These are phyloP conservation scores for Boletellus ananiceps DNA, from an alignment of 768 basidiomycete species.

Conservation along the genomic window DNA sequence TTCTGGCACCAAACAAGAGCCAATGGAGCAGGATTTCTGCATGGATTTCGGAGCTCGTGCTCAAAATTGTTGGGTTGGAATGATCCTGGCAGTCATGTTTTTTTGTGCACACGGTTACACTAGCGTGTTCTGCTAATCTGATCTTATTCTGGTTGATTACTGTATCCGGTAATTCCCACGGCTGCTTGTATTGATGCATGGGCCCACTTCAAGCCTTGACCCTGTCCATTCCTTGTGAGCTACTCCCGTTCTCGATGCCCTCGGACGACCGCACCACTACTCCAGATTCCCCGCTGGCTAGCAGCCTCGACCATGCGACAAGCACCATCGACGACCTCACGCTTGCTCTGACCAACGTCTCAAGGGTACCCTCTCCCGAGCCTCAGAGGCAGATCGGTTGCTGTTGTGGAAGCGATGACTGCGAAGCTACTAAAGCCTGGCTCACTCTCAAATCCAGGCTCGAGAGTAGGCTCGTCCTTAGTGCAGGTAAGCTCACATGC, in stretches of 20 bases:
- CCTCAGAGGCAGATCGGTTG: slow-evolving; percentile 49
- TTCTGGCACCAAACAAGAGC: slow-evolving; percentile 52
- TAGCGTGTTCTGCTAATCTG: slow-evolving; percentile 2
- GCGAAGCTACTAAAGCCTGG: slow-evolving; percentile 64
- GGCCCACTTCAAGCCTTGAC: neutral
- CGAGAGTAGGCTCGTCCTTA: slow-evolving; percentile 73
- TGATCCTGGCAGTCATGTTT: slow-evolving; percentile 4
- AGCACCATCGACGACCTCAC: slow-evolving; percentile 79
- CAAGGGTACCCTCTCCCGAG: slow-evolving; percentile 72
- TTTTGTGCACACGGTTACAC: slow-evolving; percentile 12
- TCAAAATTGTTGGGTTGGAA: slow-evolving; percentile 43
- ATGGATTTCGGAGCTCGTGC: slow-evolving; percentile 66
- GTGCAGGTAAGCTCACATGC: slow-evolving; percentile 63
- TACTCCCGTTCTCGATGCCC: slow-evolving; percentile 20
- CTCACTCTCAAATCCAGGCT: slow-evolving; percentile 59
- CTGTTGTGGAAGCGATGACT: slow-evolving; percentile 63
- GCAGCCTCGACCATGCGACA: slow-evolving; percentile 48
- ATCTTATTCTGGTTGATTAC: slow-evolving; percentile 7
- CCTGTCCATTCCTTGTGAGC: neutral
- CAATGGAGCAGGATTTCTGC: slow-evolving; percentile 63
- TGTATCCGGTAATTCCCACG: slow-evolving; percentile 20
- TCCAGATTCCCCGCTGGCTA: slow-evolving; percentile 48
- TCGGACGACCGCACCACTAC: slow-evolving; percentile 37
- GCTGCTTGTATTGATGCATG: neutral
- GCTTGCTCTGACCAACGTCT: slow-evolving; percentile 64